These are phyloP conservation scores for Quercus mongolica DNA, from an alignment of 306 rosid species.

Conservation along the genomic window DNA sequence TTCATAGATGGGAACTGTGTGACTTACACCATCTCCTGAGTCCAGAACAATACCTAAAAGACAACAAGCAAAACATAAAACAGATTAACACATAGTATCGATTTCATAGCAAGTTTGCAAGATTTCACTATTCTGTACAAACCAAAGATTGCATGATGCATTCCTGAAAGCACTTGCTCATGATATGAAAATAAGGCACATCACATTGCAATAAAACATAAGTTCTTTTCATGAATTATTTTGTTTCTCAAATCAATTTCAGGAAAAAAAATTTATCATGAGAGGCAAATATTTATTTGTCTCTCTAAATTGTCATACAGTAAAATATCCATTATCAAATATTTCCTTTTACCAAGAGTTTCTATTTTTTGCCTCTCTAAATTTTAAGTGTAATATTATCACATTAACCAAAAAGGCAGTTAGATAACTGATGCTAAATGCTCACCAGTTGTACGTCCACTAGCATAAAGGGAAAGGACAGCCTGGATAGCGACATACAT, in stretches of 20 bases:
- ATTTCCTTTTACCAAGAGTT: not conserved
- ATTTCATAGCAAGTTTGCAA: too few species aligned
- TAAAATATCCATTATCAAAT: not conserved
- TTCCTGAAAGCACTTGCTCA: not conserved
- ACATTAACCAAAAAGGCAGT: not conserved
- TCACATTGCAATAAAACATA: too few species aligned
- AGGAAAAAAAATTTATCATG: not conserved
- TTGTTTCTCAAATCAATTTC: not conserved
- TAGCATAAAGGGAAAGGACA: conserved; percentile 94
- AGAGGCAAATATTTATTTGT: not conserved
- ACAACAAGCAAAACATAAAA: conserved; percentile 11
- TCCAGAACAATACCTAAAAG: conserved; percentile 80
- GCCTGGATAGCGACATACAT: conserved; percentile 98
- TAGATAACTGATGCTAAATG: not conserved
- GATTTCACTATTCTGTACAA: too few species aligned
- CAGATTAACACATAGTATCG: not conserved
- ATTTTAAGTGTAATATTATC: not conserved
- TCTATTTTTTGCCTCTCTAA: not conserved
- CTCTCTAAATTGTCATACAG: not conserved
- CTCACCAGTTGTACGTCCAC: conserved; percentile 97
- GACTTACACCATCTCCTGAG: conserved; percentile 99
- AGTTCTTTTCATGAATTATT: not conserved
- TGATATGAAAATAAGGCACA: too few species aligned
- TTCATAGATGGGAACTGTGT: conserved; percentile 96
- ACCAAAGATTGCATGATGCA: not conserved